Evolutionary conservation across 306 rosid species (phyloP).

Genomic region (Lagenaria siceraria): DNA sequence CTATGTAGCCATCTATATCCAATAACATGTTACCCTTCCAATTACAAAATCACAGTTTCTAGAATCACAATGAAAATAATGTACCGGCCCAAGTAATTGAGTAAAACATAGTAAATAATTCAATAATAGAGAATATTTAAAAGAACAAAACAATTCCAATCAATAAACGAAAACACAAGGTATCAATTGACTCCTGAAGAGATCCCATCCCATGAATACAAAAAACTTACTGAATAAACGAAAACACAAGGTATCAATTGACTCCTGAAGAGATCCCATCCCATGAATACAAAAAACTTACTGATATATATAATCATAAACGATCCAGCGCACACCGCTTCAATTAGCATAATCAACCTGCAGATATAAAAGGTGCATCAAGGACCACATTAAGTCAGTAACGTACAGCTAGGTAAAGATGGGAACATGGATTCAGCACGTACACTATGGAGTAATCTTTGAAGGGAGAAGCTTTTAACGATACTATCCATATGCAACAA

Average conservation of each 20-base stretch:
- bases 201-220: not conserved
- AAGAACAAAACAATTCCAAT: not conserved
- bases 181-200: not conserved
- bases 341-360: constrained; percentile 87
- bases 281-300: constrained; percentile 18
- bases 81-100: not conserved
- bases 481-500: not conserved
- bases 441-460: not conserved
- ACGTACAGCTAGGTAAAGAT: not conserved
- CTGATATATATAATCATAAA: constrained; percentile 77
- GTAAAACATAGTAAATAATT: not conserved
- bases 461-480: not conserved
- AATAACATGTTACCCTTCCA: not conserved
- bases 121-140: not conserved
- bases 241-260: constrained; percentile 7
- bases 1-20: not conserved
- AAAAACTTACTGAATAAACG: constrained; percentile 62
- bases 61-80: not conserved
- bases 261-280: not conserved
- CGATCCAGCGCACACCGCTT: constrained; percentile 77
- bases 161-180: not conserved
- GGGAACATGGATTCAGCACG: not conserved
- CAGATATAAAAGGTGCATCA: constrained; percentile 16
- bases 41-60: not conserved
- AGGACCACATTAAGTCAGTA: not conserved